Conservation (phyloP, 148 eudicot species). For the Beta vulgaris region DNA sequence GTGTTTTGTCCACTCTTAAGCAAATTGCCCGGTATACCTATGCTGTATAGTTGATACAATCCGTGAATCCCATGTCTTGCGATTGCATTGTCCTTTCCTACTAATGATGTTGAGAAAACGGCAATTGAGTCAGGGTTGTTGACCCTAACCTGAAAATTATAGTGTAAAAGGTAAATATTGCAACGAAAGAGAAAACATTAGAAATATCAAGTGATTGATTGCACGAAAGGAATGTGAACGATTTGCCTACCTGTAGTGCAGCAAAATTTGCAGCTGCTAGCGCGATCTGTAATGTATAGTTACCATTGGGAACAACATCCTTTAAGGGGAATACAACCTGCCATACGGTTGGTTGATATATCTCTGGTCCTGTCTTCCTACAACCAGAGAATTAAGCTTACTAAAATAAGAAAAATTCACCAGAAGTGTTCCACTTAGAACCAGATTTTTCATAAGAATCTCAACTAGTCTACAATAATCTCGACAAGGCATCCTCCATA, state of each 20-base stretch:
- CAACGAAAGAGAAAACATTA: too few species aligned
- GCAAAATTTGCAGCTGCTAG: conserved; percentile 68
- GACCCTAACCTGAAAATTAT: conserved; percentile 45
- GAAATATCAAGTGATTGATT: too few species aligned
- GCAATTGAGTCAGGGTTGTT: conserved; percentile 39
- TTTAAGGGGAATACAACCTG: conserved; percentile 46
- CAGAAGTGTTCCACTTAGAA: too few species aligned
- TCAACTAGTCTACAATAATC: too few species aligned
- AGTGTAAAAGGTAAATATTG: background rate
- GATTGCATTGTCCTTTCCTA: conserved; percentile 66
- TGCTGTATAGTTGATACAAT: conserved; percentile 41
- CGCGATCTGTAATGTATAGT: conserved; percentile 61
- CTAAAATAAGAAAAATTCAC: background rate
- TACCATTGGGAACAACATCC: conserved; percentile 26
- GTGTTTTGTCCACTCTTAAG: conserved; percentile 42
- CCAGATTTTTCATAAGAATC: too few species aligned
- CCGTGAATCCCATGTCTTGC: conserved; percentile 87
- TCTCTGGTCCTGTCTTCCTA: conserved; percentile 48
- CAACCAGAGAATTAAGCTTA: background rate
- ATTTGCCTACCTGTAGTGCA: conserved; percentile 50
- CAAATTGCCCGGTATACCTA: conserved; percentile 25
- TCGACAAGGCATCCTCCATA: too few species aligned
- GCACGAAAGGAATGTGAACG: too few species aligned
- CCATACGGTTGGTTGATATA: conserved; percentile 65
- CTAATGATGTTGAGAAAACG: conserved; percentile 46